Evolutionary conservation across 106 monocot genomes (phyloP).

Genomic region (Acanthochlamys bracteata): DNA sequence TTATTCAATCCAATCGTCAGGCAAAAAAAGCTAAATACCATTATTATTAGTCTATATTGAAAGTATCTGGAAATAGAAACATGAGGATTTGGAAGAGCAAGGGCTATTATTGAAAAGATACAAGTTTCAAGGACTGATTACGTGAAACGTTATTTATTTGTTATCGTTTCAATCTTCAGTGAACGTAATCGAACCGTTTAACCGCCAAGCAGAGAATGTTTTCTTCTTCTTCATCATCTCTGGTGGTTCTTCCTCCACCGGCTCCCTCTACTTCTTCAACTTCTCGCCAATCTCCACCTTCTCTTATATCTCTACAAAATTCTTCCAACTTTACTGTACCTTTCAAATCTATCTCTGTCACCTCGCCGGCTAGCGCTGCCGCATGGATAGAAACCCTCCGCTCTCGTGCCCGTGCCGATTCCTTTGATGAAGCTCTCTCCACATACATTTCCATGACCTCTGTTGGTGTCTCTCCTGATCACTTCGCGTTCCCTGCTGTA

Average conservation of each 20-base stretch:
- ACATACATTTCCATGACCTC: constrained; percentile 50
- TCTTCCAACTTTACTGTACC: neutral
- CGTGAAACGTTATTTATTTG: too few relatives aligned
- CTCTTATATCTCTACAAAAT: constrained; percentile 1
- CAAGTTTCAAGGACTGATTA: too few relatives aligned
- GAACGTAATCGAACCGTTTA: too few relatives aligned
- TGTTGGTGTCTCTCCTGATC: constrained; percentile 44
- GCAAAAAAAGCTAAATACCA: too few relatives aligned
- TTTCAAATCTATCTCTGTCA: neutral
- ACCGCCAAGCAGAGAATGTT: too few relatives aligned
- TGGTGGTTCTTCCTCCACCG: neutral
- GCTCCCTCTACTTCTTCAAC: neutral
- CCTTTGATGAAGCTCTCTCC: constrained; percentile 30
- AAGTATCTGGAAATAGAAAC: too few relatives aligned
- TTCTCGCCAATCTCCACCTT: neutral
- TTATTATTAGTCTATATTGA: too few relatives aligned
- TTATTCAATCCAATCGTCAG: too few relatives aligned
- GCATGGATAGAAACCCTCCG: constrained; percentile 71
- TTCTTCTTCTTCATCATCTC: too few relatives aligned
- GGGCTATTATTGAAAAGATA: too few relatives aligned
- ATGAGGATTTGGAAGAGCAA: too few relatives aligned
- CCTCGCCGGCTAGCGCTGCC: neutral
- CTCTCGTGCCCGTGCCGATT: constrained; percentile 45
- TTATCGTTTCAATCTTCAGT: too few relatives aligned
- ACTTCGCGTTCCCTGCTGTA: constrained; percentile 80